These are phyloP conservation scores for Lecanicillium sp. DNA, from an alignment of 2,329 filamentous ascomycete genomes.

Conservation along the genomic window DNA sequence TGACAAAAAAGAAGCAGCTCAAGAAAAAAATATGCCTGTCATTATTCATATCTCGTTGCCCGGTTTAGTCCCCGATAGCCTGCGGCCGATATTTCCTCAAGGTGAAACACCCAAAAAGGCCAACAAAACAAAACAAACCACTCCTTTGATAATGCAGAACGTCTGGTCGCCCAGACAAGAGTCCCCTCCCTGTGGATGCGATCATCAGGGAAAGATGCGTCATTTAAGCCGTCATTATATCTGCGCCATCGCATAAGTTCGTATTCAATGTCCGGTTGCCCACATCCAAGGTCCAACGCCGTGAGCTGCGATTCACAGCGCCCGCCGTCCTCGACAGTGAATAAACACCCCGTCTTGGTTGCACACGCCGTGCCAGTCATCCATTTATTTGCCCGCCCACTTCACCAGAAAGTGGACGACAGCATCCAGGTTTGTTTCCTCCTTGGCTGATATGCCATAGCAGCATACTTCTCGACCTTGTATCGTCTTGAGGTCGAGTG, in stretches of 20 bases:
- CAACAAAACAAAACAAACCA: background rate
- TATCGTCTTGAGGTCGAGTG: conserved; percentile 81
- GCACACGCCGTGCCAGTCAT: background rate
- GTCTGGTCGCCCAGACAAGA: no score
- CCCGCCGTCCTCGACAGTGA: no score
- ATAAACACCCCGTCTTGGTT: no score
- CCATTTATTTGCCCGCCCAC: conserved; percentile 61
- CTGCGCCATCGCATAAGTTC: no score
- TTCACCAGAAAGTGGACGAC: conserved; percentile 96
- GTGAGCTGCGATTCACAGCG: no score
- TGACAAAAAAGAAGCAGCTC: background rate
- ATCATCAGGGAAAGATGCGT: no score
- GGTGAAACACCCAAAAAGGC: no score
- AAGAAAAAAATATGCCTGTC: conserved; percentile 3
- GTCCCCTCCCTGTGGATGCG: no score
- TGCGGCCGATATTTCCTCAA: no score
- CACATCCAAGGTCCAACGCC: no score
- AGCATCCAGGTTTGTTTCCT: conserved; percentile 96
- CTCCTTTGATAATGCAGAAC: conserved; percentile 6
- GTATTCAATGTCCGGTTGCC: no score
- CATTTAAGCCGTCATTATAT: no score
- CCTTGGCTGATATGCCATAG: conserved; percentile 97
- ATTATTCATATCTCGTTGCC: conserved; percentile 10
- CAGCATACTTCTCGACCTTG: conserved; percentile 92
- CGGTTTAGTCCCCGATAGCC: conserved; percentile 5